Conservation (phyloP, 345 rosid species). For the Hirschfeldia incana region DNA sequence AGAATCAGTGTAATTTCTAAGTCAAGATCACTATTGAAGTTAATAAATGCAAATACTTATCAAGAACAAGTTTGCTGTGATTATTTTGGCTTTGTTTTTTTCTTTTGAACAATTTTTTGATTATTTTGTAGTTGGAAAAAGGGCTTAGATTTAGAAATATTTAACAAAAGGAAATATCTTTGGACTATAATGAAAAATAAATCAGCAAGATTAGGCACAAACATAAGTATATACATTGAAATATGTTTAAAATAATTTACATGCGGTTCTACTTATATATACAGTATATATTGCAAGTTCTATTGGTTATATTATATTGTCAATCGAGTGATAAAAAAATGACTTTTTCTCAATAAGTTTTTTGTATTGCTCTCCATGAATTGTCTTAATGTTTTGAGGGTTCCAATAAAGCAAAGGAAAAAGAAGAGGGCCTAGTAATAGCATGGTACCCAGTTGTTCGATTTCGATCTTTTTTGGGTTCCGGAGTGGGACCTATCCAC, state of each 20-base stretch:
- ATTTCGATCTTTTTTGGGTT: slow-evolving; percentile 41
- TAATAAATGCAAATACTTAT: slow-evolving; percentile 28
- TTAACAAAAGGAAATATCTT: neutral
- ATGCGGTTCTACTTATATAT: neutral
- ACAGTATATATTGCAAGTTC: neutral
- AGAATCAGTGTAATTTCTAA: slow-evolving; percentile 25
- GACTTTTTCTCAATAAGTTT: slow-evolving; percentile 7
- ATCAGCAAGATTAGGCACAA: neutral
- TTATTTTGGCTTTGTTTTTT: neutral
- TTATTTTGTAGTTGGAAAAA: neutral
- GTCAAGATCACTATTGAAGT: slow-evolving; percentile 2
- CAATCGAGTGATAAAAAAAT: neutral
- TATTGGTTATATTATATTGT: neutral
- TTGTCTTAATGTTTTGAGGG: slow-evolving; percentile 39
- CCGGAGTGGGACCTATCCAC: slow-evolving; percentile 22
- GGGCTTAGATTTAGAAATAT: neutral
- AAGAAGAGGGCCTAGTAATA: slow-evolving; percentile 39
- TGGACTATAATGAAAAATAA: neutral
- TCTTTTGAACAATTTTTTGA: too few species aligned
- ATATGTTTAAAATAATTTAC: neutral
- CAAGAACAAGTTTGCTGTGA: slow-evolving; percentile 12
- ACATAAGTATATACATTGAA: neutral
- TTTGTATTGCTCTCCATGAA: slow-evolving; percentile 30
- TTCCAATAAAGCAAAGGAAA: slow-evolving; percentile 41
- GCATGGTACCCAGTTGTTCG: slow-evolving; percentile 41